Base-by-base conservation (phyloP, 805 yeast species). In the Torulaspora quercuum region DNA sequence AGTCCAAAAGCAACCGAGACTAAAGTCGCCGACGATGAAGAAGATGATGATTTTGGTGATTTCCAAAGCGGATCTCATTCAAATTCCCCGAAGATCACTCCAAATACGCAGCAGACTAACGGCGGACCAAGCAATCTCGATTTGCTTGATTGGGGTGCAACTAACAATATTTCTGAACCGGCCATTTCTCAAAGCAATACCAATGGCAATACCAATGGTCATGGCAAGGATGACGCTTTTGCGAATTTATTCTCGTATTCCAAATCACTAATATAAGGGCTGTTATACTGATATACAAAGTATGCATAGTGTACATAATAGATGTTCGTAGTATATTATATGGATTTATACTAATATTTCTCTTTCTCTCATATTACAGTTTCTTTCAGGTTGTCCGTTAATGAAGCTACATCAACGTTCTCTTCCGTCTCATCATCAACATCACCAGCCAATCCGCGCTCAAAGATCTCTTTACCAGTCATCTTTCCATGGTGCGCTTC, bases 401-500 rank as follows among this genome's bases (percentile, higher is more conserved):
- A 36, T 13, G 42, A 41, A 30, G 44, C 48, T 12, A 49, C 39
- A 11, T 43, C 57, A 7, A 47, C 50, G 15, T 42, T 50, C 18
- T 58, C 66, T 3, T 57, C 75, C 5, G 68, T 76, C 9, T 65
- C 71, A 28, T 72, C 80, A 27, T 76, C 89, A 15, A 67, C 79
- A 22, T 75, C 80, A 35, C 80, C 81, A 26, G 83, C 95, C 49
- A 92, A 72, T 29, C 97, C 97, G 53, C 73, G 73, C 56, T 88
- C 97, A 55, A 90, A 90, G 42, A 92, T 83, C 63, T 87, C 90
- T 50, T 77, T 74, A 15, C 98, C 98, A 0, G 95, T 80, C 53
- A 88, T 63, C 61, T 80, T 83, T 6, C 92, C 94, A 28, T 70
- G 72, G 55, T 83, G 90, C 53, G 79, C 74, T n/a, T 57, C 58